Percentiles rank a stretch among this genome's conserved stretches.
Conservation (phyloP, 148 eudicot genomes). For the Dianthus caryophyllus region DNA sequence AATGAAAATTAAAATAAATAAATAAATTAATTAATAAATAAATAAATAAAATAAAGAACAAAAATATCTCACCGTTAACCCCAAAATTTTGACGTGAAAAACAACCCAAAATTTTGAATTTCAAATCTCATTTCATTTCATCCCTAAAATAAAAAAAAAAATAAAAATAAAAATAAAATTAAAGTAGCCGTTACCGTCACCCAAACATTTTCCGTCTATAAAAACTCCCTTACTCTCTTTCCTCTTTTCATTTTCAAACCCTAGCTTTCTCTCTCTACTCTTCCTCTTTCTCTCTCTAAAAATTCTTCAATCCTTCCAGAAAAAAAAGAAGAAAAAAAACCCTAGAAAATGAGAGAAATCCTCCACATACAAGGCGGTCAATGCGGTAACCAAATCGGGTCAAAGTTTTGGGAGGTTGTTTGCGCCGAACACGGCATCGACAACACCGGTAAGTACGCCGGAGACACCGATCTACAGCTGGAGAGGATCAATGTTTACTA, state of each 20-base stretch:
- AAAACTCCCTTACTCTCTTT: neutral
- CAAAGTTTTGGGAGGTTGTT: slow-evolving; percentile 86
- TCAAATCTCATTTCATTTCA: slow-evolving; percentile 7
- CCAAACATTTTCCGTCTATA: slow-evolving; percentile 1
- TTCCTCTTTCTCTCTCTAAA: neutral
- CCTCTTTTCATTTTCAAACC: neutral
- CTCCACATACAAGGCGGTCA: slow-evolving; percentile 77
- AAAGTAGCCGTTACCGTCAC: slow-evolving; percentile 22
- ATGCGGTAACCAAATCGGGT: slow-evolving; percentile 75
- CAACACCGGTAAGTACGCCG: slow-evolving; percentile 51
- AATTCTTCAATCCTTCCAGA: neutral
- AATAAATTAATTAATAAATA: neutral
- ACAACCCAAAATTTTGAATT: slow-evolving; percentile 18
- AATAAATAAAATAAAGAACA: neutral
- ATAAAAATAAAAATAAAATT: neutral
- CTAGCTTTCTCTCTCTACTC: slow-evolving; percentile 10
- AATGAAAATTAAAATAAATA: neutral
- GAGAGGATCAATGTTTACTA: slow-evolving; percentile 67
- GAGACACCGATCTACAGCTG: slow-evolving; percentile 48
- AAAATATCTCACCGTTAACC: slow-evolving; percentile 16
- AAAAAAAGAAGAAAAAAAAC: neutral
- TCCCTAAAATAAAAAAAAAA: neutral
- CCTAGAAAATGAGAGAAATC: slow-evolving; percentile 56
- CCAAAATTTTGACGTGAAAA: neutral
- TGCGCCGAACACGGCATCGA: slow-evolving; percentile 72